Percentiles rank a stretch among this genome's conserved stretches.
Evolutionary conservation across 495 filamentous ascomycete genomes (phyloP).

Genomic region (Friedmanniomyces endolithicus): DNA sequence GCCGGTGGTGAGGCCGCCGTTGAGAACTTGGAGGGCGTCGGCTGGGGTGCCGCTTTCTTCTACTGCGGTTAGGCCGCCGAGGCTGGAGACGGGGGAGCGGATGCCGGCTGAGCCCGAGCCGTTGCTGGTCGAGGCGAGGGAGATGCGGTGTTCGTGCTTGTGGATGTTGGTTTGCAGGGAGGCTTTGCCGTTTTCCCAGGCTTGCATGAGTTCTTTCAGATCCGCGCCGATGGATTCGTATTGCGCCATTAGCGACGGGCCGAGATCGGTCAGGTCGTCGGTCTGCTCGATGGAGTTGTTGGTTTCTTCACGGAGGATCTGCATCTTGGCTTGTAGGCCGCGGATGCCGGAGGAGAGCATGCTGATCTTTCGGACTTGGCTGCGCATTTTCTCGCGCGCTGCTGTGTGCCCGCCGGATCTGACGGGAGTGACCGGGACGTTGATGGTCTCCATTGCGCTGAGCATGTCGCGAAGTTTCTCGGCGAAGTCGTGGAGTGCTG

Average conservation of each 20-base stretch:
- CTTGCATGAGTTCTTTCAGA: slow-evolving; percentile 66
- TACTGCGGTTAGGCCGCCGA: slow-evolving; percentile 75
- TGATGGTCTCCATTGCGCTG: slow-evolving; percentile 62
- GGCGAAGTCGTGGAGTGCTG: slow-evolving; percentile 31
- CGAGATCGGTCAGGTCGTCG: slow-evolving; percentile 60
- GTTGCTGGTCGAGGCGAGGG: slow-evolving; percentile 44
- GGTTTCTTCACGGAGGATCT: slow-evolving; percentile 81
- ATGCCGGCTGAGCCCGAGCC: slow-evolving; percentile 30
- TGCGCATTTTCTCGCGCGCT: slow-evolving; percentile 63
- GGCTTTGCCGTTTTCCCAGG: slow-evolving; percentile 80
- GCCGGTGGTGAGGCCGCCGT: slow-evolving; percentile 19
- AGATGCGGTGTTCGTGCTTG: slow-evolving; percentile 55
- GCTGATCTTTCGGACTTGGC: slow-evolving; percentile 73
- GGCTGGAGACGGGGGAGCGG: slow-evolving; percentile 63
- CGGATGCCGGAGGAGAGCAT: slow-evolving; percentile 82
- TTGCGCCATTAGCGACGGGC: slow-evolving; percentile 63
- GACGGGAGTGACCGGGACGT: slow-evolving; percentile 51
- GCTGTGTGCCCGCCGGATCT: slow-evolving; percentile 38
- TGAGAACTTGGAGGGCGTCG: slow-evolving; percentile 65
- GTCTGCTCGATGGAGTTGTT: slow-evolving; percentile 61
- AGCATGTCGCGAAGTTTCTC: slow-evolving; percentile 55
- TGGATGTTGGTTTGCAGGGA: slow-evolving; percentile 64
- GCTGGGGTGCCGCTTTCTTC: slow-evolving; percentile 59
- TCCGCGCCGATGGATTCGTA: slow-evolving; percentile 92
- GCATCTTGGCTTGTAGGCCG: slow-evolving; percentile 87